Evolutionary conservation across 352 stramenopile species (phyloP).

Genomic region (Phytopythium sindhum): DNA sequence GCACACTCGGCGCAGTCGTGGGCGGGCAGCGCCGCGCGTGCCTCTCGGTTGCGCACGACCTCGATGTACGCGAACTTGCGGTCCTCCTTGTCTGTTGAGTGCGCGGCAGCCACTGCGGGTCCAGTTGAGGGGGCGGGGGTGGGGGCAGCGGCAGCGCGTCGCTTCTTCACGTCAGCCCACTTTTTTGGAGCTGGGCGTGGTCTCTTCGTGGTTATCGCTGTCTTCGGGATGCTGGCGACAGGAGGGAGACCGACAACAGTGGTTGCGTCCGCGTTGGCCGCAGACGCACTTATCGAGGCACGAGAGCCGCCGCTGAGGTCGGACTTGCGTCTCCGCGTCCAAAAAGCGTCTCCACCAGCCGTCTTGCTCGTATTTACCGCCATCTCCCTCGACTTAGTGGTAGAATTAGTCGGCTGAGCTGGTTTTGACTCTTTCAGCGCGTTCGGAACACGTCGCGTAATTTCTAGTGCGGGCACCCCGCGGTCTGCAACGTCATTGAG

Average conservation of each 20-base stretch:
- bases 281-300: not conserved
- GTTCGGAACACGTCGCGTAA: not conserved
- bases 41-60: slow-evolving; percentile 72
- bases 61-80: slow-evolving; percentile 54
- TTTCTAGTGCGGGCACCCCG: no score
- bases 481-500: not conserved
- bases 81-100: slow-evolving; percentile 6
- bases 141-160: slow-evolving; percentile 6
- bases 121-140: not conserved
- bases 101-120: not conserved
- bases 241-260: not conserved
- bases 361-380: not conserved
- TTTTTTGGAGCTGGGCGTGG: slow-evolving; percentile 17
- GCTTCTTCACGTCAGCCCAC: slow-evolving; percentile 45
- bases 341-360: not conserved
- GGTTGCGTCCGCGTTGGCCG: not conserved
- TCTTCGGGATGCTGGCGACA: not conserved
- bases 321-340: not conserved
- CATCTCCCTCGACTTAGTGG: not conserved
- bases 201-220: slow-evolving; percentile 12
- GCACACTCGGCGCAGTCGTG: slow-evolving; percentile 74
- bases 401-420: not conserved
- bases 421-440: not conserved
- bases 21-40: slow-evolving; percentile 48
- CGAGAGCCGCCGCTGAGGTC: not conserved